Percentiles rank a stretch among this genome's conserved stretches.
Conservation (phyloP, 768 basidiomycete genomes). For the Russula earlei region DNA sequence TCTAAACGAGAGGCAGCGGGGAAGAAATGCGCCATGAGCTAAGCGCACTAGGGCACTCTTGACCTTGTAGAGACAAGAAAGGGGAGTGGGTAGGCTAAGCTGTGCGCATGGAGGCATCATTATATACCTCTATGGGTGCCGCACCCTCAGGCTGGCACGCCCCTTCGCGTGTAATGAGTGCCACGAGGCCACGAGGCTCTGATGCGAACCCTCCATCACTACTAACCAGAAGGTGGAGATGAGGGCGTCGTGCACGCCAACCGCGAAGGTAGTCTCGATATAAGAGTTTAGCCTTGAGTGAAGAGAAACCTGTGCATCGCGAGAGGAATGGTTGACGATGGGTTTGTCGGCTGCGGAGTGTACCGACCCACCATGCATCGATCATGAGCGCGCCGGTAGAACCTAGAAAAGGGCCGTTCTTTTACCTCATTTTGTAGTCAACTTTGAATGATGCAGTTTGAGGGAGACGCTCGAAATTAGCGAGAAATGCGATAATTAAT, state of each 20-base stretch:
- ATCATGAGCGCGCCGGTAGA: background rate
- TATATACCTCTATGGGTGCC: constrained; percentile 9
- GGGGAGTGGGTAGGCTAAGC: background rate
- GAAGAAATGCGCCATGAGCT: constrained; percentile 18
- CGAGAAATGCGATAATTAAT: too few species aligned
- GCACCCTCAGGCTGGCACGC: constrained; percentile 3
- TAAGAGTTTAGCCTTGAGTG: background rate
- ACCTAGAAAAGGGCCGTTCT: background rate
- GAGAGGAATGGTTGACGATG: background rate
- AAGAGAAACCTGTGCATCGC: background rate
- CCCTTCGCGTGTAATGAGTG: background rate
- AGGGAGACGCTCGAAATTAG: background rate
- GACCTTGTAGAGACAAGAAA: constrained; percentile 3
- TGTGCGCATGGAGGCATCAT: background rate
- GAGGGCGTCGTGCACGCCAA: background rate
- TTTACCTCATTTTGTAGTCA: constrained; percentile 2
- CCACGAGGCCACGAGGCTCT: constrained; percentile 9
- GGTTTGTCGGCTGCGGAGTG: background rate
- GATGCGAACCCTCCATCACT: background rate
- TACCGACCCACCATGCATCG: background rate
- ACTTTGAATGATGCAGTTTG: background rate
- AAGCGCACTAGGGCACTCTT: background rate
- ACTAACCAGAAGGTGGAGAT: background rate
- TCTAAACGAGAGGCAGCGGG: constrained; percentile 14
- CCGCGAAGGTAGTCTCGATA: background rate